Conservation (phyloP, 75 land plant species). For the Cryptomeria japonica region DNA sequence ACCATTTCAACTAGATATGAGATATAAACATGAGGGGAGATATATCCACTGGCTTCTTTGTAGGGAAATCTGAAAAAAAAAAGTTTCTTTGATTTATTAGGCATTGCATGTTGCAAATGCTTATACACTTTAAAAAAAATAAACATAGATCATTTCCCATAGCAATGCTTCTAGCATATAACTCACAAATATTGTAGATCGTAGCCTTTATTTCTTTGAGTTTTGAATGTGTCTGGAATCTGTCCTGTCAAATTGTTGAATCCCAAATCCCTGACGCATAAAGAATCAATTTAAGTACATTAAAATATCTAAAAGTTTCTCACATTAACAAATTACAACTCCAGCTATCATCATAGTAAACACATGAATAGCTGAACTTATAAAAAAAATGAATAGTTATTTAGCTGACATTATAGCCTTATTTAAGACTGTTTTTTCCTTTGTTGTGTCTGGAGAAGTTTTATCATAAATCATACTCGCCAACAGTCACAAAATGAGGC, state of each 20-base stretch:
- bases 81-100: background rate
- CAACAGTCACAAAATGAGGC: no score
- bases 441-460: no score
- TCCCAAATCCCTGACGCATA: background rate
- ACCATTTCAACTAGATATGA: no score
- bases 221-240: background rate
- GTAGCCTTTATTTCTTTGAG: background rate
- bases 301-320: background rate
- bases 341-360: background rate
- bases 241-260: constrained; percentile 3
- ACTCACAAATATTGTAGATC: background rate
- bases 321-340: no score
- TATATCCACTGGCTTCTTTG: no score
- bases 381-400: background rate
- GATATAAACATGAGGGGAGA: no score
- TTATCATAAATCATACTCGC: no score
- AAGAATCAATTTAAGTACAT: background rate
- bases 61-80: background rate
- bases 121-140: background rate
- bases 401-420: background rate
- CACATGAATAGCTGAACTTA: background rate
- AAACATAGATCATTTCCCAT: background rate
- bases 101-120: background rate
- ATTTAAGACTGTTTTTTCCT: no score
- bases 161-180: background rate